A percentile compares a stretch with the other conserved stretches of the same genome.
Conservation (phyloP, 2,329 filamentous ascomycete genomes). For the Endoconidiophora polonica region DNA sequence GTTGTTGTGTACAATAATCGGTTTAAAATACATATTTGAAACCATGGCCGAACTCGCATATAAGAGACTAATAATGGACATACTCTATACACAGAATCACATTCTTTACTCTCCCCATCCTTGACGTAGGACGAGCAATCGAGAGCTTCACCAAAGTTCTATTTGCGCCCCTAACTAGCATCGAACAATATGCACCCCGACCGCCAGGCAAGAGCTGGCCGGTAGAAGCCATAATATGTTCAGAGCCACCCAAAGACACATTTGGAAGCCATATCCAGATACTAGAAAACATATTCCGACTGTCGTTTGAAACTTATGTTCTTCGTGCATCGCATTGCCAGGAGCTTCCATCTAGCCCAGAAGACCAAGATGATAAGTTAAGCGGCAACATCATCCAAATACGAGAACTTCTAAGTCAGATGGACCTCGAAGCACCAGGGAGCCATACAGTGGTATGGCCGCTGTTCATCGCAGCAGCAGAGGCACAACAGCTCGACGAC, state of each 20-base stretch:
- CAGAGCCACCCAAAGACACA: not conserved
- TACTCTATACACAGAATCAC: not conserved
- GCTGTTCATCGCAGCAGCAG: slow-evolving; percentile 2
- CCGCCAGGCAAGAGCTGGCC: slow-evolving; percentile 4
- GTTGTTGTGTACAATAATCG: too few species aligned
- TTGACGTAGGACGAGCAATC: not conserved
- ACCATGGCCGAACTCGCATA: too few species aligned
- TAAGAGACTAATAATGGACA: not conserved
- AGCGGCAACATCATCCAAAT: not conserved
- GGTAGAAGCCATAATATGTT: slow-evolving; percentile 1
- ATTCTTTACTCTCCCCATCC: slow-evolving; percentile 2
- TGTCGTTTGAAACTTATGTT: slow-evolving; percentile 1
- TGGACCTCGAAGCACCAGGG: not conserved
- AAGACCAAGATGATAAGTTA: not conserved
- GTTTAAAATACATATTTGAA: too few species aligned
- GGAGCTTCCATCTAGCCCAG: not conserved
- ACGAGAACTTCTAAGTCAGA: not conserved
- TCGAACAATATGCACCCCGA: slow-evolving; percentile 4
- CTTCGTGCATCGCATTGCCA: not conserved
- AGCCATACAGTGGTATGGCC: slow-evolving; percentile 5
- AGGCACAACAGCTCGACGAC: not conserved
- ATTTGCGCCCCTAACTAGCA: slow-evolving; percentile 4
- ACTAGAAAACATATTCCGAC: slow-evolving; percentile 6
- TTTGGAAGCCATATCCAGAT: not conserved
- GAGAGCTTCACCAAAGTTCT: slow-evolving; percentile 4